Percentiles rank a stretch among this genome's conserved stretches.
These are phyloP conservation scores for Fraxinus dipetala DNA, from an alignment of 305 asterid genomes.

Conservation along the genomic window DNA sequence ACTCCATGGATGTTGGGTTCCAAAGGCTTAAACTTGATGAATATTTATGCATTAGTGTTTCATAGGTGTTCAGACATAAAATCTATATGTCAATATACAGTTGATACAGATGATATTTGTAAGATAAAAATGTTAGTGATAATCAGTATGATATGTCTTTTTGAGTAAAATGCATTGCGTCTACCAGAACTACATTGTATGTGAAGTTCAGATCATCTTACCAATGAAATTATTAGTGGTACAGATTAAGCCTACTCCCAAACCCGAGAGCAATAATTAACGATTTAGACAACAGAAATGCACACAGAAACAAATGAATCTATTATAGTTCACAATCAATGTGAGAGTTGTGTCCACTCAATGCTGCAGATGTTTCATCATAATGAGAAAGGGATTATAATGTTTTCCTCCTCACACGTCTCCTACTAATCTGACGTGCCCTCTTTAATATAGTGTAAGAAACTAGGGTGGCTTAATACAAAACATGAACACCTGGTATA, in stretches of 20 bases:
- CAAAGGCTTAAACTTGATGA: constrained; percentile 37
- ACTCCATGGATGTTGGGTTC: constrained; percentile 94
- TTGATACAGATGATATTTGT: background rate
- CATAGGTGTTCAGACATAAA: background rate
- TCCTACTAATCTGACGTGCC: background rate
- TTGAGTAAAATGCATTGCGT: background rate
- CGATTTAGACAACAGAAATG: background rate
- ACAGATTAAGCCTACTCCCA: background rate
- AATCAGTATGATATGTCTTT: background rate
- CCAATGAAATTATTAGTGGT: background rate
- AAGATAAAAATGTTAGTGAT: background rate
- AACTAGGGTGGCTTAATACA: background rate
- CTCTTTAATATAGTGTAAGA: too few relatives aligned
- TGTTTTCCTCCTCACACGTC: background rate
- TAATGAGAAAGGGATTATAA: background rate
- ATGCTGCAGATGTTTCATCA: background rate
- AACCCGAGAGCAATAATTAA: background rate
- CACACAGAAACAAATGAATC: background rate
- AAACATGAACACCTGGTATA: background rate
- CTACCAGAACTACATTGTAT: background rate
- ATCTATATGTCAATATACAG: background rate
- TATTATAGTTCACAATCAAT: background rate
- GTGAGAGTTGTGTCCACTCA: background rate
- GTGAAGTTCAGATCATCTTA: constrained; percentile 6
- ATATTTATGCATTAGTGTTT: background rate